Evolutionary conservation across 2,329 filamentous ascomycete genomes (phyloP), one percentile per base, ranked within the genome.

Genomic region (Ceratocystis papillata): DNA sequence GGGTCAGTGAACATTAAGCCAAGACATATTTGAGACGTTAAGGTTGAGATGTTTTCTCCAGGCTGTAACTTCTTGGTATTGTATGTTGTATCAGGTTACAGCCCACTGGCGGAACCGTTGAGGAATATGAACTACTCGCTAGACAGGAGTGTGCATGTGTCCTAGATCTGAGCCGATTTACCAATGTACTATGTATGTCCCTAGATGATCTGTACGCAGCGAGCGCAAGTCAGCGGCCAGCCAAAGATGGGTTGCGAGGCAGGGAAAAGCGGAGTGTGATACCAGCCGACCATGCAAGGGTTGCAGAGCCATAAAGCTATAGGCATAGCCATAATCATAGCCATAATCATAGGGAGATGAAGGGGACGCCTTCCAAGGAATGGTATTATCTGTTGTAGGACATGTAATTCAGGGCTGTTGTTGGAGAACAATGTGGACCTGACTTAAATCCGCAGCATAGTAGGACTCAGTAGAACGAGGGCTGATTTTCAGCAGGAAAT

Each of bases 1-100:
- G 2, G 5, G 15, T 15, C 20, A 53, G 48, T 25, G 48, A 25
- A 5, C 8, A 62, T 62, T 25, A 12, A 41, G 60, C 60, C 60
- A 62, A 25, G 60, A 46, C 60, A 28, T 41, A 33, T n/a, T 44
- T 62, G 60, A 46, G 60, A 62, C 44, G 59, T 44, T 10, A 46
- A 62, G 28, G 20, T 45, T 44, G 33, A 17, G 20, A 62, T 62
- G 33, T 62, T 46, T 44, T 62, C 44, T 46, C 33, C 41, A 46
- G 2, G 20, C 60, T 46, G 25, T 25, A 28, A 44, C 33, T 12
- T 46, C 22, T 62, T 62, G 37, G 20, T 33, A 44, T 44, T 45
- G 37, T 5, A 41, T n/a, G 25, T 22, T 60, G 28, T 61, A 12
- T 37, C 60, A 25, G n/a, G 60, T 44, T 62, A 62, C 60, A 62